phyloP scores from a whole-genome alignment of 768 basidiomycete genomes.

The Kwoniella sp. region DNA sequence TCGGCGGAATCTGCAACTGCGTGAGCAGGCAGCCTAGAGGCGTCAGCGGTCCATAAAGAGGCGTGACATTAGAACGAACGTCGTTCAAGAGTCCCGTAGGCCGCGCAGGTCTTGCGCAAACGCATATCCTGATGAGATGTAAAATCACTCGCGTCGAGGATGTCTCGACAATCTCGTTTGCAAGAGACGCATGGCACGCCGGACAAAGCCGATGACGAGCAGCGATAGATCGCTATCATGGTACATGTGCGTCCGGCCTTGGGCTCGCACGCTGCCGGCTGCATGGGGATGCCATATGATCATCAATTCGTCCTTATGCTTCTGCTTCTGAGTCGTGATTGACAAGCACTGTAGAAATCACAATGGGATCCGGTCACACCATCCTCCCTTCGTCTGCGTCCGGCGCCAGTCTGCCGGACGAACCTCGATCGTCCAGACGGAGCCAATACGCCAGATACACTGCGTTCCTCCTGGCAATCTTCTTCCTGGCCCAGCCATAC shows the following conservation, averaged over 20 bases:
- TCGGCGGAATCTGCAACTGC: too few relatives aligned
- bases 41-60: too few relatives aligned
- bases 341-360: background rate
- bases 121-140: too few relatives aligned
- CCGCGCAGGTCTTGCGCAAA: too few relatives aligned
- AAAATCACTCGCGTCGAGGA: conserved; percentile 15
- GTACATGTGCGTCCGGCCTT: too few relatives aligned
- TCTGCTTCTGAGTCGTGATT: background rate
- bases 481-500: conserved; percentile 6
- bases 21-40: too few relatives aligned
- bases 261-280: background rate
- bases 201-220: conserved; percentile 10
- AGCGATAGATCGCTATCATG: background rate
- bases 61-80: too few relatives aligned
- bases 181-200: background rate
- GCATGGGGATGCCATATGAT: background rate
- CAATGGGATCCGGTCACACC: conserved; percentile 12
- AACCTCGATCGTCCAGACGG: too few relatives aligned
- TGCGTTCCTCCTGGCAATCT: conserved; percentile 3
- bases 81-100: too few relatives aligned
- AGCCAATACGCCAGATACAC: too few relatives aligned
- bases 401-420: background rate
- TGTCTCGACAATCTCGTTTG: background rate
- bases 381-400: conserved; percentile 10
- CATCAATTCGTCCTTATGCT: background rate